These are phyloP conservation scores for Alliaria petiolata DNA, from an alignment of 345 rosid species.

Conservation along the genomic window DNA sequence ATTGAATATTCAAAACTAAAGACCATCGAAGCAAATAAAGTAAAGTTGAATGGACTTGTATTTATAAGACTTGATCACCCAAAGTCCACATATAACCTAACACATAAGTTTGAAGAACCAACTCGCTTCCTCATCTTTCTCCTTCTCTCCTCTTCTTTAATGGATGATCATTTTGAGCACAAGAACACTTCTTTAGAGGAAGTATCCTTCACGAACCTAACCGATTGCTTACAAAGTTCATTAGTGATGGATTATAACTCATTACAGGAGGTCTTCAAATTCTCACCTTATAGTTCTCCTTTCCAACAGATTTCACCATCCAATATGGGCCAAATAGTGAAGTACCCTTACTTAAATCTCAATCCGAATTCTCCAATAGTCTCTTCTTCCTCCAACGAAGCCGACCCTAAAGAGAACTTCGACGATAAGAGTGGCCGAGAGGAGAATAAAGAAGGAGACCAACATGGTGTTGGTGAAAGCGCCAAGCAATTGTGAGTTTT, in stretches of 20 bases:
- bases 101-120: slow-evolving; percentile 13
- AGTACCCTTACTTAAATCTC: slow-evolving; percentile 11
- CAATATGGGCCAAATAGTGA: neutral
- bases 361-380: slow-evolving; percentile 39
- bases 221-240: slow-evolving; percentile 28
- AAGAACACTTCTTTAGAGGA: slow-evolving; percentile 8
- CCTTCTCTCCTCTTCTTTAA: neutral
- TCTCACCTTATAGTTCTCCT: slow-evolving; percentile 8
- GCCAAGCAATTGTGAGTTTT: slow-evolving; percentile 46
- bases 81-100: slow-evolving; percentile 32
- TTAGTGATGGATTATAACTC: slow-evolving; percentile 23
- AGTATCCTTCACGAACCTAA: slow-evolving; percentile 21
- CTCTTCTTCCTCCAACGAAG: slow-evolving; percentile 61
- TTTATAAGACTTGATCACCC: slow-evolving; percentile 29
- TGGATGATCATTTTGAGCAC: slow-evolving; percentile 12
- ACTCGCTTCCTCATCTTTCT: neutral
- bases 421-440: slow-evolving; percentile 33
- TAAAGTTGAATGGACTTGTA: slow-evolving; percentile 24
- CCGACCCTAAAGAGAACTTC: slow-evolving; percentile 44
- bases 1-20: slow-evolving; percentile 9
- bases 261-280: slow-evolving; percentile 11
- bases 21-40: slow-evolving; percentile 11
- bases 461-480: slow-evolving; percentile 40
- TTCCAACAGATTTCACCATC: slow-evolving; percentile 12
- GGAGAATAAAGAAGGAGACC: slow-evolving; percentile 30